Conservation (phyloP, 352 stramenopile genomes). For the Phytophthora ramorum region DNA sequence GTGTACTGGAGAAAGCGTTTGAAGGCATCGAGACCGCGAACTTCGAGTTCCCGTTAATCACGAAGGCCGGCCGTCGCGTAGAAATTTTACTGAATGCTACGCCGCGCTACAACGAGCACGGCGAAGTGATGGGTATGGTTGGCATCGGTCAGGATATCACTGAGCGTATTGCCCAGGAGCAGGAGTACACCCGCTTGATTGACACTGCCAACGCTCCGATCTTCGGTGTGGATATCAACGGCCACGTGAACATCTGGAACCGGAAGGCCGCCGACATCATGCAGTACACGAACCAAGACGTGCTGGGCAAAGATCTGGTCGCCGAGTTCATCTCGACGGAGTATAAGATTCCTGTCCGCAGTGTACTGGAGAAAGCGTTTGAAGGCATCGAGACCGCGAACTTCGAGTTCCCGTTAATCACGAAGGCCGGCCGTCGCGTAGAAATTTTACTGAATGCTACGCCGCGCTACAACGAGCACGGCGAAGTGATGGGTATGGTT, state of each 20-base stretch:
- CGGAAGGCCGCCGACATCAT: conserved; percentile 65
- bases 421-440: conserved; percentile 43
- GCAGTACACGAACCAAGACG: conserved; percentile 75
- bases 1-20: conserved; percentile 36
- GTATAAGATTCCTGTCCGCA: conserved; percentile 41
- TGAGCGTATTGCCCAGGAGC: conserved; percentile 68
- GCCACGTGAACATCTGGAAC: conserved; percentile 70
- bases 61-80: conserved; percentile 24
- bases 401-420: conserved; percentile 43
- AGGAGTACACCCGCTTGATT: conserved; percentile 76
- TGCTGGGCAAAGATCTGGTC: conserved; percentile 68
- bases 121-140: conserved; percentile 26
- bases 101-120: conserved; percentile 24
- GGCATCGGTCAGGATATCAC: conserved; percentile 35
- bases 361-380: conserved; percentile 33
- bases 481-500: conserved; percentile 59
- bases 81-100: conserved; percentile 33
- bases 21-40: conserved; percentile 50
- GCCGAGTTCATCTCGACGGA: conserved; percentile 67
- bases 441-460: conserved; percentile 63
- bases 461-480: conserved; percentile 54
- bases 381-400: conserved; percentile 47
- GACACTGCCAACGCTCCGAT: conserved; percentile 87
- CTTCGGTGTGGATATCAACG: conserved; percentile 71
- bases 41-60: conserved; percentile 54